Evolutionary conservation across 257 asterid genomes (phyloP).

Genomic region (Rauvolfia tetraphylla): DNA sequence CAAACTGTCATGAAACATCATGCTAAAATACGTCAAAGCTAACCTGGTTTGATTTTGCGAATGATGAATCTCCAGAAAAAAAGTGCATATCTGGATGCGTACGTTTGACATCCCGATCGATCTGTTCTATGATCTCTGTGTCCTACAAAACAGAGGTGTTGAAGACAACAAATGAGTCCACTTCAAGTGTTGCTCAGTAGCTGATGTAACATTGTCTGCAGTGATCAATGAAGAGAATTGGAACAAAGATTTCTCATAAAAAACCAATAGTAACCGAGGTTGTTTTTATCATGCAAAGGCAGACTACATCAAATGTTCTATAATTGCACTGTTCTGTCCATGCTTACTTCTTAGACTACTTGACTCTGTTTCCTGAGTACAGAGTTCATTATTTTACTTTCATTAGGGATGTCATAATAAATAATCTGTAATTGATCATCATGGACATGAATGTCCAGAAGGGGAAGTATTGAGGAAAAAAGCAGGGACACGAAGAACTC

Average conservation of each 20-base stretch:
- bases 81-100: constrained; percentile 96
- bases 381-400: neutral
- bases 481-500: constrained; percentile 5
- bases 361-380: neutral
- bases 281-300: neutral
- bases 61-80: constrained; percentile 80
- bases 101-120: constrained; percentile 94
- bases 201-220: neutral
- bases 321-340: neutral
- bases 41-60: constrained; percentile 84
- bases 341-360: neutral
- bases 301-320: neutral
- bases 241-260: neutral
- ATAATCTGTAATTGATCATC: neutral
- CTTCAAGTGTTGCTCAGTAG: neutral
- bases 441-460: neutral
- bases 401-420: neutral
- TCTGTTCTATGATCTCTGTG: constrained; percentile 86
- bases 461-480: neutral
- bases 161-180: neutral
- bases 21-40: constrained; percentile 17
- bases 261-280: neutral
- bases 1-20: constrained; percentile 1
- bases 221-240: neutral
- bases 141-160: constrained; percentile 39